Evolutionary conservation across 345 rosid genomes (phyloP).

Genomic region (Litchi chinensis): DNA sequence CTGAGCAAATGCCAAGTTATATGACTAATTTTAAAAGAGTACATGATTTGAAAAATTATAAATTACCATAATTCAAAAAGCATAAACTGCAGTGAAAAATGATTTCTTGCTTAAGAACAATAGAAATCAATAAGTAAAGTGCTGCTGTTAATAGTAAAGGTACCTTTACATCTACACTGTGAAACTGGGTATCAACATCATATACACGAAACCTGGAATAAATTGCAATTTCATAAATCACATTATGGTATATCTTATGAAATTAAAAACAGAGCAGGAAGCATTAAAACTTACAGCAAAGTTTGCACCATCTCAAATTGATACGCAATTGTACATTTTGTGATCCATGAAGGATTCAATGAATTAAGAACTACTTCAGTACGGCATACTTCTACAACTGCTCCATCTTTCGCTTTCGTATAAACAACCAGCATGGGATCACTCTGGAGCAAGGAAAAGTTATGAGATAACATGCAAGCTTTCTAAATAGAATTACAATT

Average conservation of each 20-base stretch:
- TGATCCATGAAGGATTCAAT: constrained; percentile 77
- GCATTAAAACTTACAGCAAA: constrained; percentile 60
- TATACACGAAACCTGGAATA: constrained; percentile 64
- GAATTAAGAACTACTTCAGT: constrained; percentile 87
- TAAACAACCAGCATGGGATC: constrained; percentile 86
- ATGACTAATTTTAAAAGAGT: not conserved
- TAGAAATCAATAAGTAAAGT: not conserved
- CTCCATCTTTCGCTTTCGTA: constrained; percentile 69
- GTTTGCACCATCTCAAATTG: constrained; percentile 83
- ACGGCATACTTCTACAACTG: constrained; percentile 59
- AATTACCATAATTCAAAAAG: not conserved
- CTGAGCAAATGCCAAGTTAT: not conserved
- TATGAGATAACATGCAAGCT: constrained; percentile 22
- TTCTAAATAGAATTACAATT: constrained; percentile 12
- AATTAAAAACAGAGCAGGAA: constrained; percentile 7
- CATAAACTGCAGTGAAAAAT: not conserved
- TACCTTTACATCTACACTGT: constrained; percentile 75
- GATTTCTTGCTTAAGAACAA: not conserved
- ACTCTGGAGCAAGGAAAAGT: constrained; percentile 59
- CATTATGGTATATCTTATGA: constrained; percentile 18
- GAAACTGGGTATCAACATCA: constrained; percentile 83
- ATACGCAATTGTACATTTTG: constrained; percentile 46
- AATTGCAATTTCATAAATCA: constrained; percentile 24
- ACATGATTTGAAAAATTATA: not conserved
- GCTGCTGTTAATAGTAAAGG: not conserved